Evolutionary conservation across 1,284 basidiomycete genomes (phyloP).

Genomic region (Cryptococcus sp.): DNA sequence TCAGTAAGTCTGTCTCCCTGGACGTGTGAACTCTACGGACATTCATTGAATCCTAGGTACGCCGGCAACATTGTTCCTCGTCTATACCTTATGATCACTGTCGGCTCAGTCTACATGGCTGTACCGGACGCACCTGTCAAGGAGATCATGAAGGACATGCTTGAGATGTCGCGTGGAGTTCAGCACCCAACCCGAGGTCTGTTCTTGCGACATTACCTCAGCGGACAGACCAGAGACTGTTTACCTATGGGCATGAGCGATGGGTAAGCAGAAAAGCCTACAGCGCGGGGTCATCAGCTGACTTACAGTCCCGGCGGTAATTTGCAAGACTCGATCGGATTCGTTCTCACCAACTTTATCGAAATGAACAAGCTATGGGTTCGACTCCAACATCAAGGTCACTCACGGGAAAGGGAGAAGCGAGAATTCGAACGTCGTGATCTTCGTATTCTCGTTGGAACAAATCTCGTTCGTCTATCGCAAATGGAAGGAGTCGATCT

Average conservation of each 20-base stretch:
- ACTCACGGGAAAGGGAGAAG: slow-evolving; percentile 90
- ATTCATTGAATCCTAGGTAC: too few relatives aligned
- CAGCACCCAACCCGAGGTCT: slow-evolving; percentile 88
- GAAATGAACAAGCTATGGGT: slow-evolving; percentile 99
- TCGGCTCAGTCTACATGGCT: slow-evolving; percentile 96
- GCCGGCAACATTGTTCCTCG: slow-evolving; percentile 72
- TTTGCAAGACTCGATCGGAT: slow-evolving; percentile 85
- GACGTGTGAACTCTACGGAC: not conserved
- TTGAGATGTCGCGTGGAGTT: slow-evolving; percentile 95
- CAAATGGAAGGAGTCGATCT: slow-evolving; percentile 92
- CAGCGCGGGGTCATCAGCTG: not conserved
- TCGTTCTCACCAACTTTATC: slow-evolving; percentile 94
- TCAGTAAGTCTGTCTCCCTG: slow-evolving; percentile 58
- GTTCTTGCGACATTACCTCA: slow-evolving; percentile 89
- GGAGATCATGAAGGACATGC: slow-evolving; percentile 99
- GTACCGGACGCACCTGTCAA: slow-evolving; percentile 90
- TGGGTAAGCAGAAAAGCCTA: slow-evolving; percentile 58
- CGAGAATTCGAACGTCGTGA: slow-evolving; percentile 90
- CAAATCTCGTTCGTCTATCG: slow-evolving; percentile 86
- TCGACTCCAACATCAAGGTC: slow-evolving; percentile 88
- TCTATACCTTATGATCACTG: slow-evolving; percentile 95
- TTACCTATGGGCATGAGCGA: slow-evolving; percentile 76
- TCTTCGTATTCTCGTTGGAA: slow-evolving; percentile 87
- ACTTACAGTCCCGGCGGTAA: slow-evolving; percentile 68
- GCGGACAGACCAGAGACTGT: slow-evolving; percentile 88